A percentile compares a stretch with the other conserved stretches of the same genome.
phyloP scores from a whole-genome alignment of 257 asterid species.

The Penstemon eatonii region DNA sequence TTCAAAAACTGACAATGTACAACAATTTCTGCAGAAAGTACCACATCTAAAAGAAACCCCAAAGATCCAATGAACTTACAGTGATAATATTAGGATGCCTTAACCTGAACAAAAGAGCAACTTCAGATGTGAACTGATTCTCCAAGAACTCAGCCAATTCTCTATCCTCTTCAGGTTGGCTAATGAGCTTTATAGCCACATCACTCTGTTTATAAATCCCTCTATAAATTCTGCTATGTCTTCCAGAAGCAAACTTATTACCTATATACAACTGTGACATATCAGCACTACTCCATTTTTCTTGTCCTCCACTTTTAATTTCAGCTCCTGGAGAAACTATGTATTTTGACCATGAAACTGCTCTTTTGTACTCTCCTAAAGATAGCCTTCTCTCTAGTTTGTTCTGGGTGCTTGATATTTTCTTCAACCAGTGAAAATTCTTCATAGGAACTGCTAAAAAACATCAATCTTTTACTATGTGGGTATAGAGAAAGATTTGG shows the following conservation, averaged over 20 bases:
- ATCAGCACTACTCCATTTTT: constrained; percentile 87
- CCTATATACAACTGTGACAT: constrained; percentile 93
- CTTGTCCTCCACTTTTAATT: constrained; percentile 71
- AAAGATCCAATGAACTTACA: constrained; percentile 47
- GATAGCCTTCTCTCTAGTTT: constrained; percentile 90
- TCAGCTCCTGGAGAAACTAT: constrained; percentile 82
- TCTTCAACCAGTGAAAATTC: constrained; percentile 77
- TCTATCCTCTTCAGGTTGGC: constrained; percentile 96
- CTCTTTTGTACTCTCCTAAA: constrained; percentile 85
- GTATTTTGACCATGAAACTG: constrained; percentile 93
- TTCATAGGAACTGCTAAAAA: constrained; percentile 49
- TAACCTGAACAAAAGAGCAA: constrained; percentile 73
- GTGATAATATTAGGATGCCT: constrained; percentile 90
- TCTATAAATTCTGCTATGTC: constrained; percentile 91
- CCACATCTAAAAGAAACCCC: not conserved
- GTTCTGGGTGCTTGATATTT: constrained; percentile 64
- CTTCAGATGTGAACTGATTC: constrained; percentile 88
- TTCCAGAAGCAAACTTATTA: constrained; percentile 87
- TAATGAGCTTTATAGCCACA: constrained; percentile 91
- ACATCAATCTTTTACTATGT: constrained; percentile 30
- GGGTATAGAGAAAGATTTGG: not conserved
- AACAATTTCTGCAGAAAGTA: not conserved
- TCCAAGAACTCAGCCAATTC: constrained; percentile 83
- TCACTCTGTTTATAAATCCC: constrained; percentile 85
- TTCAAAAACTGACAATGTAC: constrained; percentile 11